Conservation (phyloP, 2,329 filamentous ascomycete species). For the Akanthomyces dipterigenus region DNA sequence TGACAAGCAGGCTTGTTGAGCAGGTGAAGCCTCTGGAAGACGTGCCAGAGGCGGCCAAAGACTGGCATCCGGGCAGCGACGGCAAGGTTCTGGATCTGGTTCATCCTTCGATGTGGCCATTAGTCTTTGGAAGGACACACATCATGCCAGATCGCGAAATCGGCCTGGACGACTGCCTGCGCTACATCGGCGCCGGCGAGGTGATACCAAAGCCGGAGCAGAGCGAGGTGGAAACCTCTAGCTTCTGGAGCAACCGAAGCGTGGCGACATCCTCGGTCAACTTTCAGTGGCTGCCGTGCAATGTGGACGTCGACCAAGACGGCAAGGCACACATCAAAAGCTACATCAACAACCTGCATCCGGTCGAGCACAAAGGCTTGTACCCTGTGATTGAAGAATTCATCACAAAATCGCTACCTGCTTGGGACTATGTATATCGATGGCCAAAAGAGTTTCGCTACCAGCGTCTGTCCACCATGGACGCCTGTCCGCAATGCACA, state of each 20-base stretch:
- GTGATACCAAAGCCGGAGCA: background rate
- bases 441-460: slow-evolving; percentile 24
- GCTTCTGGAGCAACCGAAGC: background rate
- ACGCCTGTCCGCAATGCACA: background rate
- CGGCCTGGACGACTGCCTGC: background rate
- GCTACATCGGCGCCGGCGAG: background rate
- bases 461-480: slow-evolving; percentile 21
- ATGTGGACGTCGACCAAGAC: slow-evolving; percentile 34
- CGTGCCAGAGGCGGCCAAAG: slow-evolving; percentile 41
- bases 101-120: slow-evolving; percentile 56
- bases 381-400: slow-evolving; percentile 36
- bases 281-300: slow-evolving; percentile 44
- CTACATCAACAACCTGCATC: slow-evolving; percentile 50
- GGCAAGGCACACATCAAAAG: slow-evolving; percentile 34
- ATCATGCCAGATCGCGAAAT: slow-evolving; percentile 1
- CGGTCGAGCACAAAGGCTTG: slow-evolving; percentile 28
- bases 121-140: slow-evolving; percentile 39
- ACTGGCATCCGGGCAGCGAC: slow-evolving; percentile 56
- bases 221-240: background rate
- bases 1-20: slow-evolving; percentile 30
- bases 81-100: slow-evolving; percentile 54
- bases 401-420: slow-evolving; percentile 33
- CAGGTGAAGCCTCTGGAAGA: slow-evolving; percentile 43
- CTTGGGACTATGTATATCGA: slow-evolving; percentile 36
- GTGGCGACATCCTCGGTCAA: slow-evolving; percentile 17